Evolutionary conservation across 164 flowering plant genomes (phyloP).

Genomic region (Tetrastigma voinierianum): DNA sequence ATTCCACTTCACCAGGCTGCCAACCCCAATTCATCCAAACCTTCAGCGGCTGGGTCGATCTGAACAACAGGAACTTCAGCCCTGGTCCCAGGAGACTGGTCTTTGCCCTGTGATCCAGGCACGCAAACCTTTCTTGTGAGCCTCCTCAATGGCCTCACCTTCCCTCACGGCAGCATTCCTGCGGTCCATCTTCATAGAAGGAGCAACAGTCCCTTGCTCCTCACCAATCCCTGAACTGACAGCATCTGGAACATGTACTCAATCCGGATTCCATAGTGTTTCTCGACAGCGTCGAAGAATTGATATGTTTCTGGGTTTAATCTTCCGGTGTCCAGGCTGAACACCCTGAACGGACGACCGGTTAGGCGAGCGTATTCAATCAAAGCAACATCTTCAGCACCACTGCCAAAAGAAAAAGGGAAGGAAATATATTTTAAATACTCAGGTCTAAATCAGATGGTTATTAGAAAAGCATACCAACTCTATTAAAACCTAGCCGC

Average conservation of each 20-base stretch:
- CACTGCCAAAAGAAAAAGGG: constrained; percentile 50
- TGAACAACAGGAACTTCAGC: constrained; percentile 87
- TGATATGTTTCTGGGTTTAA: constrained; percentile 85
- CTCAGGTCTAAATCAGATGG: neutral
- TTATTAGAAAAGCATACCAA: too few species aligned
- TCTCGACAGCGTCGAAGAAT: constrained; percentile 76
- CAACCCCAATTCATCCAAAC: constrained; percentile 78
- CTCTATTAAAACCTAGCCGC: too few species aligned
- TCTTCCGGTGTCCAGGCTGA: constrained; percentile 94
- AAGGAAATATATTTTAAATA: neutral
- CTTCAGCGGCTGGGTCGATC: constrained; percentile 86
- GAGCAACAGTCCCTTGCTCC: constrained; percentile 89
- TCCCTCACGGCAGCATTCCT: constrained; percentile 96
- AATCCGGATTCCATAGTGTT: constrained; percentile 73
- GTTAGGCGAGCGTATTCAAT: constrained; percentile 89
- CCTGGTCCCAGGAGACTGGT: constrained; percentile 80
- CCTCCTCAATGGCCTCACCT: constrained; percentile 86
- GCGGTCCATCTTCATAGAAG: constrained; percentile 93
- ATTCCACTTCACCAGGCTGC: constrained; percentile 95
- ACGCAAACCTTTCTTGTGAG: constrained; percentile 79
- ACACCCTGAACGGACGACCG: constrained; percentile 89
- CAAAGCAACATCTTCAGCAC: constrained; percentile 96
- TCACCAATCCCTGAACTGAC: constrained; percentile 79
- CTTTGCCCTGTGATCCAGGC: constrained; percentile 94
- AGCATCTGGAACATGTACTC: constrained; percentile 98